Percentiles rank a stretch among this genome's conserved stretches.
phyloP scores from a whole-genome alignment of 768 basidiomycete genomes.

The Boletus subcaerulescens region DNA sequence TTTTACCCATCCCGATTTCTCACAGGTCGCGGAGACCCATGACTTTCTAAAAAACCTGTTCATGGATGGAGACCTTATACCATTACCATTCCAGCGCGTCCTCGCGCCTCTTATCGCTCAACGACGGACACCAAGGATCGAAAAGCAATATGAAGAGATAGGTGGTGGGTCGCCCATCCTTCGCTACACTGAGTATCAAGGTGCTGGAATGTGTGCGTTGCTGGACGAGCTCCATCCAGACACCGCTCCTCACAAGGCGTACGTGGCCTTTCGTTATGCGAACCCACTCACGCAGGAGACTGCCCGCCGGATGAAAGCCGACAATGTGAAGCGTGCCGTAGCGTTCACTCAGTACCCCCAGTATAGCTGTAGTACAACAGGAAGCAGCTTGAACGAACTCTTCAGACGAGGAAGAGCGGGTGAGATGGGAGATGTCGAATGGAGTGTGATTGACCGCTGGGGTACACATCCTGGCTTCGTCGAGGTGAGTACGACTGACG shows the following conservation, averaged over 20 bases:
- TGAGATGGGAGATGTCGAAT: conserved; percentile 69
- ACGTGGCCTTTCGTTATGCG: conserved; percentile 95
- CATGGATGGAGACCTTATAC: conserved; percentile 90
- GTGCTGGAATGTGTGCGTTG: conserved; percentile 82
- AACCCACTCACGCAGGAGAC: conserved; percentile 84
- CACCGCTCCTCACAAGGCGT: conserved; percentile 93
- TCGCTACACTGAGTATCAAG: conserved; percentile 84
- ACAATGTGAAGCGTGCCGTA: conserved; percentile 88
- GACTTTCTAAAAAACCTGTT: conserved; percentile 93
- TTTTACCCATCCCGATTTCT: conserved; percentile 7
- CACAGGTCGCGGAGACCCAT: conserved; percentile 85
- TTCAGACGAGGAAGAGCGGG: conserved; percentile 63
- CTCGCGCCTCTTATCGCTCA: conserved; percentile 88
- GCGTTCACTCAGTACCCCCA: conserved; percentile 99
- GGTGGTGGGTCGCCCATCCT: conserved; percentile 97
- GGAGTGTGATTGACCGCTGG: conserved; percentile 99
- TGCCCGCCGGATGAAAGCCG: conserved; percentile 77
- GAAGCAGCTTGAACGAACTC: conserved; percentile 94
- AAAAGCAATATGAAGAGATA: conserved; percentile 90
- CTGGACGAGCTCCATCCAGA: conserved; percentile 93
- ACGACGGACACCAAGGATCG: conserved; percentile 88
- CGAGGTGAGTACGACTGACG: conserved; percentile 58
- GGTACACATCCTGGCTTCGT: conserved; percentile 93
- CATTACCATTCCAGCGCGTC: conserved; percentile 85
- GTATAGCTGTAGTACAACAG: conserved; percentile 97